These are phyloP conservation scores for Geotrichum carabidarum DNA, from an alignment of 1,139 yeast species.

Conservation along the genomic window DNA sequence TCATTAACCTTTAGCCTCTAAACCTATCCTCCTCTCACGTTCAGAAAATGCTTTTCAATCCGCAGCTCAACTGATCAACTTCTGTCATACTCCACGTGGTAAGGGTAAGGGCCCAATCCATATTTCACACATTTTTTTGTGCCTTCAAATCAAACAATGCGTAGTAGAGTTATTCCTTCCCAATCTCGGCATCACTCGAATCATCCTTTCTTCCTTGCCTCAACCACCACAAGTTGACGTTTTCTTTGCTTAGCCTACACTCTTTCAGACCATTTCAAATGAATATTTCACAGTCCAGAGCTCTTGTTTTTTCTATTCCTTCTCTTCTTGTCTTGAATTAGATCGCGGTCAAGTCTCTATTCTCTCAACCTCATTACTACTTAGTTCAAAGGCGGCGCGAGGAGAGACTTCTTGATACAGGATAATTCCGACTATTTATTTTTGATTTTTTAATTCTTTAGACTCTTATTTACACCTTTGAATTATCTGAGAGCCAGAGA, in stretches of 20 bases:
- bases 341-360: neutral
- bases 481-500: neutral
- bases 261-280: neutral
- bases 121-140: no score
- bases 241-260: neutral
- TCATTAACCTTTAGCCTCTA: no score
- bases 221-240: no score
- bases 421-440: neutral
- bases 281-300: neutral
- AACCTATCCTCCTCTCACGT: no score
- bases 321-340: neutral
- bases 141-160: no score
- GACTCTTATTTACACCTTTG: slow-evolving; percentile 33
- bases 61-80: no score
- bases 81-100: no score
- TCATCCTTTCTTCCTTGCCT: neutral
- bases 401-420: slow-evolving; percentile 2
- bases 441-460: slow-evolving; percentile 29
- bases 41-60: no score
- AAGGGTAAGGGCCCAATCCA: no score
- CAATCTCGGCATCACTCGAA: neutral
- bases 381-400: neutral
- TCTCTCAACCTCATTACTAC: neutral
- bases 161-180: neutral
- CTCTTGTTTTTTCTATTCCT: neutral